Conservation (phyloP, 345 rosid species). For the Populus alba region DNA sequence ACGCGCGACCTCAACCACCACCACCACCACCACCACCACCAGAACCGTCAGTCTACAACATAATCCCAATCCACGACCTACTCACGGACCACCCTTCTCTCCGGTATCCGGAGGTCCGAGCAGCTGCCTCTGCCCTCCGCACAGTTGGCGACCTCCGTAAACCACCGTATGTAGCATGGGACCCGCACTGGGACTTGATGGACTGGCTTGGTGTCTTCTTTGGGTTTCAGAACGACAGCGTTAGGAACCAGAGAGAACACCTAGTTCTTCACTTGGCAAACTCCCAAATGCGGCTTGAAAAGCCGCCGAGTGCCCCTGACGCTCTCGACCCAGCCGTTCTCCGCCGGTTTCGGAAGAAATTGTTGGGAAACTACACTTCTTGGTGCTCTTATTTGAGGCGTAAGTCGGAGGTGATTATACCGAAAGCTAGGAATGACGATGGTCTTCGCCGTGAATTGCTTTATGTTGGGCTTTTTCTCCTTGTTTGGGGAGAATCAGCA, state of each 20-base stretch:
- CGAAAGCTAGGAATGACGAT: slow-evolving; percentile 20
- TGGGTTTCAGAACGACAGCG: slow-evolving; percentile 76
- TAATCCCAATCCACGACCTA: slow-evolving; percentile 74
- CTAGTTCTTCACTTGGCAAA: slow-evolving; percentile 86
- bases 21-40: slow-evolving; percentile 31
- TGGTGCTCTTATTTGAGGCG: slow-evolving; percentile 73
- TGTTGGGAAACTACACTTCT: slow-evolving; percentile 58
- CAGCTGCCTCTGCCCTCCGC: slow-evolving; percentile 60
- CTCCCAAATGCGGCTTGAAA: slow-evolving; percentile 73
- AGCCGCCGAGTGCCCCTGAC: slow-evolving; percentile 47
- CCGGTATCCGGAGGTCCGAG: slow-evolving; percentile 67
- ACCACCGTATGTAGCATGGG: slow-evolving; percentile 53
- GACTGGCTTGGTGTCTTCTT: slow-evolving; percentile 73
- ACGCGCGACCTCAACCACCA: slow-evolving; percentile 36
- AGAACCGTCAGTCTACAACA: slow-evolving; percentile 44
- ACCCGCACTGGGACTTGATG: slow-evolving; percentile 56
- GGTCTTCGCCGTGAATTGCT: slow-evolving; percentile 50
- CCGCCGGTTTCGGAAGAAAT: slow-evolving; percentile 54
- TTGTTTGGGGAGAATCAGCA: slow-evolving; percentile 68
- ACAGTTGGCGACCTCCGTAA: slow-evolving; percentile 53
- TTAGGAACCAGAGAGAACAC: slow-evolving; percentile 81
- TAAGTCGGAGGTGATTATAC: slow-evolving; percentile 38
- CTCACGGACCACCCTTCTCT: slow-evolving; percentile 73
- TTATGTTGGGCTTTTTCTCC: slow-evolving; percentile 46
- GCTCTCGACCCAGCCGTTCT: slow-evolving; percentile 57